These are phyloP conservation scores for Achaetomium macrosporum DNA, from an alignment of 2,329 filamentous ascomycete genomes.

Conservation along the genomic window DNA sequence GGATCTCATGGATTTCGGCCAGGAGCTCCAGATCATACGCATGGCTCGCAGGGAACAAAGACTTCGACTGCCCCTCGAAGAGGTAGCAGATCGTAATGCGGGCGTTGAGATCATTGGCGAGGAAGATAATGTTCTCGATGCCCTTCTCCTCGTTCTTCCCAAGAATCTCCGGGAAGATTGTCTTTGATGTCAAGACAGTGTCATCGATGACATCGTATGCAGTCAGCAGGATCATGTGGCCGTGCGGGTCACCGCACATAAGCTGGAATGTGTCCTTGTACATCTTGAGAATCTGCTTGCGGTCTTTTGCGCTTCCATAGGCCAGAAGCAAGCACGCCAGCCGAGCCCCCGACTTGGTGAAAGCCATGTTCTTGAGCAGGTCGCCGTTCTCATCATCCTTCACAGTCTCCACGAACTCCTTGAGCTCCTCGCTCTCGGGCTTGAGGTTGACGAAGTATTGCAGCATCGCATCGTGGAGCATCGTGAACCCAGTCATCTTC, in stretches of 20 bases:
- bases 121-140: slow-evolving; percentile 57
- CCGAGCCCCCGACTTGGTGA: slow-evolving; percentile 81
- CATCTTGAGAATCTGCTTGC: slow-evolving; percentile 75
- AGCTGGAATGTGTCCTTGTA: slow-evolving; percentile 86
- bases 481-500: slow-evolving; percentile 93
- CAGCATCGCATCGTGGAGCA: slow-evolving; percentile 96
- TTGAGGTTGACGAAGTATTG: slow-evolving; percentile 86
- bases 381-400: slow-evolving; percentile 90
- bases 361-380: slow-evolving; percentile 89
- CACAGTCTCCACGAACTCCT: slow-evolving; percentile 82
- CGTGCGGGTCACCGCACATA: slow-evolving; percentile 75
- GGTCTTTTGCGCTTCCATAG: slow-evolving; percentile 83
- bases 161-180: slow-evolving; percentile 80
- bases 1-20: slow-evolving; percentile 70
- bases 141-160: slow-evolving; percentile 61
- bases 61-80: slow-evolving; percentile 61
- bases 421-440: slow-evolving; percentile 69
- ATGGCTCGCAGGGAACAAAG: slow-evolving; percentile 56
- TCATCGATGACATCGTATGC: slow-evolving; percentile 92
- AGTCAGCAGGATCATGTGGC: slow-evolving; percentile 73
- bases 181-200: slow-evolving; percentile 79
- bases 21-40: slow-evolving; percentile 64
- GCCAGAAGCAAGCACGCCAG: slow-evolving; percentile 78
- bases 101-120: slow-evolving; percentile 60
- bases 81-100: slow-evolving; percentile 71